Base-by-base conservation (phyloP, 2,329 filamentous ascomycete genomes). In the Ceratocystis lukuohia region DNA sequence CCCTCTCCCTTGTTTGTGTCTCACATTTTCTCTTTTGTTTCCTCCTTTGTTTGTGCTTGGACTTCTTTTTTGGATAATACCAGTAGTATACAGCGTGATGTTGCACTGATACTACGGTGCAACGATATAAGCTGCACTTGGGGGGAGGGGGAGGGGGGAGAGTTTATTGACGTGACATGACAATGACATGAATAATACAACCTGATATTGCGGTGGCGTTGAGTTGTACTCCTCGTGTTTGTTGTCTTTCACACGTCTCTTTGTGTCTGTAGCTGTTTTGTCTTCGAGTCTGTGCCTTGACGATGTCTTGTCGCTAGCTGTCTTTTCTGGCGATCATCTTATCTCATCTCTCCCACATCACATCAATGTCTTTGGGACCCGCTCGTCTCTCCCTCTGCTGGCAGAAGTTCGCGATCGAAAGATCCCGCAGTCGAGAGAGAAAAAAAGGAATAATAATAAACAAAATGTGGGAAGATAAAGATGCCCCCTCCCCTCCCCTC, bases 111-210 rank as follows among this genome's bases (percentile, higher is more conserved):
- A 53, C 48, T 53, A 53, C 48, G 12, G 48, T 53, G 12, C 48
- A 53, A 25, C 48, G 8, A 53, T 53, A 12, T 53, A 53, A 10
- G 15, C 48, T 53, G 48, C 12, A 25, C 48, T 4, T 3, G 20
- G 48, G 48, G 10, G 37, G 37, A 41, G 37, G 37, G 37, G 10
- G 22, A 22, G 22, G 22, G 22, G 33, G 33, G 7, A 37, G 10
- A 53, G 48, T 25, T 7, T 59, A 59, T 59, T 59, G 53, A 59
- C 53, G 33, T 30, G 53, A 30, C 53, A 59, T 59, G 53, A 33
- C 25, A 57, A 33, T 59, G 53, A 33, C 53, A 59, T 59, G 53
- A 59, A 59, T 33, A 59, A 59, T 59, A 59, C 53, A 30, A 59
- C 28, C 15, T 59, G 53, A 33, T 33, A 59, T 59, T 20, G 53